Conservation (phyloP, 192 early-diverging fungal species). For the Rhizoclosmatium sp. region DNA sequence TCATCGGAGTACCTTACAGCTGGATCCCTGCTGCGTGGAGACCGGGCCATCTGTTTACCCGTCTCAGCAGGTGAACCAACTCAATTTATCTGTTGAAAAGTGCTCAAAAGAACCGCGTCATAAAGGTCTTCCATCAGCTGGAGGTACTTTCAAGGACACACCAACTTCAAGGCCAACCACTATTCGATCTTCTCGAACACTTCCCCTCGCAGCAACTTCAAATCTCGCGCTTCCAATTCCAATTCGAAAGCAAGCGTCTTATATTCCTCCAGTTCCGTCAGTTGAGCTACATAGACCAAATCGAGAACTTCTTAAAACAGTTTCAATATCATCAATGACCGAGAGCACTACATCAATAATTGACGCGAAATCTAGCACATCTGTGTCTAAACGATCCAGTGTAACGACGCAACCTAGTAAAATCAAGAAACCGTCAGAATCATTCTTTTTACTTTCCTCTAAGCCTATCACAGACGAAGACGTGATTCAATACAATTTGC, state of each 20-base stretch:
- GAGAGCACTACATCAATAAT: neutral
- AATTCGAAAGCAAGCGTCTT: too few relatives aligned
- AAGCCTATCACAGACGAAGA: neutral
- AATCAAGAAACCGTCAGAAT: neutral
- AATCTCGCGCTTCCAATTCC: too few relatives aligned
- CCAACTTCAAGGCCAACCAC: too few relatives aligned
- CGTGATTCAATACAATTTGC: neutral
- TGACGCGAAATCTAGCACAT: neutral
- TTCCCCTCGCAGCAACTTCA: too few relatives aligned
- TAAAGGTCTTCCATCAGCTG: too few relatives aligned
- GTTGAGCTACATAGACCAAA: neutral
- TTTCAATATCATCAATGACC: neutral
- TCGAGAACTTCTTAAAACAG: neutral
- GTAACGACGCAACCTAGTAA: neutral
- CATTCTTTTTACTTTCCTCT: neutral
- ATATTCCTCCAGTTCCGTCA: too few relatives aligned
- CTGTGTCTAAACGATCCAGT: neutral
- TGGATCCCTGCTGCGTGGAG: constrained; percentile 2
- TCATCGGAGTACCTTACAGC: neutral
- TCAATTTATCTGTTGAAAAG: too few relatives aligned
- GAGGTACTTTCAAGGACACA: too few relatives aligned
- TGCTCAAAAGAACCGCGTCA: too few relatives aligned
- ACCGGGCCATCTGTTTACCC: neutral
- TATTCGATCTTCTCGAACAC: too few relatives aligned
- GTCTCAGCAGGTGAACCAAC: neutral